Evolutionary conservation across 495 filamentous ascomycete genomes (phyloP).

Genomic region (Thozetella sp.): DNA sequence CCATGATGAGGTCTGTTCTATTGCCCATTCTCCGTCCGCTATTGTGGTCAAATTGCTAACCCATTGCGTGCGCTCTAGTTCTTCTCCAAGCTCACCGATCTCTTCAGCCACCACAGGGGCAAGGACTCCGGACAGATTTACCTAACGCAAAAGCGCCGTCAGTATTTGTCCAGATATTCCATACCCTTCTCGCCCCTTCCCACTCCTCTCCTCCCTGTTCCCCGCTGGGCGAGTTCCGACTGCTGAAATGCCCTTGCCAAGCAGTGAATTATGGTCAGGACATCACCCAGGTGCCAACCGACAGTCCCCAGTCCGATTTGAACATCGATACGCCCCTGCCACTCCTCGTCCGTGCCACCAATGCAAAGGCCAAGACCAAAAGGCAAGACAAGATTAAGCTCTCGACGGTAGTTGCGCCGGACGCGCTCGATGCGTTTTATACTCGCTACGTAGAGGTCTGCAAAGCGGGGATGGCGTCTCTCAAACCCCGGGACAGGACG

Average conservation of each 20-base stretch:
- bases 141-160: conserved; percentile 85
- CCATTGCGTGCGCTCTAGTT: conserved; percentile 58
- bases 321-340: conserved; percentile 59
- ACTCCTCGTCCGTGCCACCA: conserved; percentile 81
- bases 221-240: conserved; percentile 9
- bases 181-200: conserved; percentile 14
- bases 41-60: conserved; percentile 21
- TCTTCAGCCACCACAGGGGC: conserved; percentile 70
- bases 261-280: conserved; percentile 35
- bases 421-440: conserved; percentile 80
- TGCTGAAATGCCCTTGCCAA: conserved; percentile 10
- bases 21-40: not conserved
- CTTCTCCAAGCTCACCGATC: conserved; percentile 74
- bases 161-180: conserved; percentile 21
- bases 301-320: conserved; percentile 53
- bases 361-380: conserved; percentile 63
- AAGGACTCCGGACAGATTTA: conserved; percentile 76
- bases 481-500: conserved; percentile 93
- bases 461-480: conserved; percentile 76
- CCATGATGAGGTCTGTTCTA: conserved; percentile 69
- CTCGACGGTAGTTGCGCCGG: conserved; percentile 78
- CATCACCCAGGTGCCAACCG: conserved; percentile 21
- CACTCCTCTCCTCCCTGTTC: conserved; percentile 13
- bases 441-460: conserved; percentile 87
- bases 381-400: conserved; percentile 72